These are phyloP conservation scores for Aspergillus tamarii DNA, from an alignment of 2,329 filamentous ascomycete genomes.

Conservation along the genomic window DNA sequence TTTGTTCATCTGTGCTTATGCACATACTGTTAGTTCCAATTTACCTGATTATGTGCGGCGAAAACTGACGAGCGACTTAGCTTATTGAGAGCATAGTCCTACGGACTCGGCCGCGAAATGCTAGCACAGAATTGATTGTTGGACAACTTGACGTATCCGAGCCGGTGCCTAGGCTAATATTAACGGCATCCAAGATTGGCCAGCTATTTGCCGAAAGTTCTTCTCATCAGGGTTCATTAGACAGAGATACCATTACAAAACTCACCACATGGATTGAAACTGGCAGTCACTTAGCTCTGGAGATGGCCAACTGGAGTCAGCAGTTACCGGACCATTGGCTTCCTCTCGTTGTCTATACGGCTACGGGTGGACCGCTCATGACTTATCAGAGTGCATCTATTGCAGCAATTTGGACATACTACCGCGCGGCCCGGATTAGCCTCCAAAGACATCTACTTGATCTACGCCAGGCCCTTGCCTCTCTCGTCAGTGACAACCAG, in stretches of 20 bases:
- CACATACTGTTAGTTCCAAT: constrained; percentile 34
- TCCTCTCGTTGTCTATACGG: constrained; percentile 34
- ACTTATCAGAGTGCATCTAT: constrained; percentile 36
- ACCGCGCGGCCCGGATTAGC: constrained; percentile 39
- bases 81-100: constrained; percentile 39
- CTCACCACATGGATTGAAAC: constrained; percentile 30
- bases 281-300: constrained; percentile 29
- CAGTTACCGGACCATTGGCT: constrained; percentile 38
- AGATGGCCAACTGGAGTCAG: constrained; percentile 36
- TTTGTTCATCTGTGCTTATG: constrained; percentile 42
- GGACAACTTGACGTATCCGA: constrained; percentile 31
- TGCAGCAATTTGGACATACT: constrained; percentile 39
- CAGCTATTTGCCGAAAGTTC: constrained; percentile 30
- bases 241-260: constrained; percentile 19
- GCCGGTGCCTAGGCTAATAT: constrained; percentile 36
- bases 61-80: constrained; percentile 23
- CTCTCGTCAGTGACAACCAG: constrained; percentile 15
- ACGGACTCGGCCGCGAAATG: constrained; percentile 34
- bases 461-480: constrained; percentile 25
- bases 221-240: constrained; percentile 22
- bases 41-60: not conserved
- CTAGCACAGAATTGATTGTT: constrained; percentile 32
- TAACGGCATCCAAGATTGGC: constrained; percentile 34
- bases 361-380: constrained; percentile 33
- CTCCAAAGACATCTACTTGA: constrained; percentile 34